Conservation (phyloP, 148 eudicot species). For the Salicornia ramosissima region DNA sequence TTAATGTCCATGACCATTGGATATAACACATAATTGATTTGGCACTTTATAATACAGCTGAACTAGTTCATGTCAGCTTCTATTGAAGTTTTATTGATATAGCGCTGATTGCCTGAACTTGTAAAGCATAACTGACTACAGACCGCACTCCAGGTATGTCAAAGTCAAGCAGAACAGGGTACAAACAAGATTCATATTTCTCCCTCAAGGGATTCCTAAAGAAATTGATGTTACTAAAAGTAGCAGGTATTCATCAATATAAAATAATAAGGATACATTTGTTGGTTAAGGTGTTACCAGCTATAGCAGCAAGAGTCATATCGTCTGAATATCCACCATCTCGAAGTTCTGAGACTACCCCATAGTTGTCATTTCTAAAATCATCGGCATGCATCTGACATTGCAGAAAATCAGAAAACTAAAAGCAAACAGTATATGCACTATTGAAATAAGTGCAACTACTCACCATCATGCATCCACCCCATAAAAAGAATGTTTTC, state of each 20-base stretch:
- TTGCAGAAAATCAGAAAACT: constrained; percentile 8
- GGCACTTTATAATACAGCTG: too few species aligned
- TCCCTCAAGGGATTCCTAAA: background rate
- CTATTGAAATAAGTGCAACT: constrained; percentile 11
- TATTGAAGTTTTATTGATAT: too few species aligned
- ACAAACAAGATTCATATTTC: background rate
- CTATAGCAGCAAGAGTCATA: constrained; percentile 99
- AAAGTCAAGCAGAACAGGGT: background rate
- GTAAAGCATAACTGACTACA: too few species aligned
- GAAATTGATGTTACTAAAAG: too few species aligned
- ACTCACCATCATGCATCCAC: constrained; percentile 99
- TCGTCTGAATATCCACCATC: constrained; percentile 99
- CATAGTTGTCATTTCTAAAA: constrained; percentile 75
- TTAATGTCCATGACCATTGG: too few species aligned
- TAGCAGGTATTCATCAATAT: constrained; percentile 1
- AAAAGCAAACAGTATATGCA: constrained; percentile 7
- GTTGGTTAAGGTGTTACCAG: constrained; percentile 62
- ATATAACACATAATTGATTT: too few species aligned
- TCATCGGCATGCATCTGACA: constrained; percentile 97
- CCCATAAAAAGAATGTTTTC: constrained; percentile 92
- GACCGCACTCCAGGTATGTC: background rate
- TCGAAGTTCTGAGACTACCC: constrained; percentile 78
- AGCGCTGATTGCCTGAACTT: too few species aligned
- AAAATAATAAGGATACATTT: too few species aligned
- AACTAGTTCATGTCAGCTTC: too few species aligned